phyloP scores from a whole-genome alignment of 1,284 basidiomycete species.

The Austroboletus novae-zelandiae region DNA sequence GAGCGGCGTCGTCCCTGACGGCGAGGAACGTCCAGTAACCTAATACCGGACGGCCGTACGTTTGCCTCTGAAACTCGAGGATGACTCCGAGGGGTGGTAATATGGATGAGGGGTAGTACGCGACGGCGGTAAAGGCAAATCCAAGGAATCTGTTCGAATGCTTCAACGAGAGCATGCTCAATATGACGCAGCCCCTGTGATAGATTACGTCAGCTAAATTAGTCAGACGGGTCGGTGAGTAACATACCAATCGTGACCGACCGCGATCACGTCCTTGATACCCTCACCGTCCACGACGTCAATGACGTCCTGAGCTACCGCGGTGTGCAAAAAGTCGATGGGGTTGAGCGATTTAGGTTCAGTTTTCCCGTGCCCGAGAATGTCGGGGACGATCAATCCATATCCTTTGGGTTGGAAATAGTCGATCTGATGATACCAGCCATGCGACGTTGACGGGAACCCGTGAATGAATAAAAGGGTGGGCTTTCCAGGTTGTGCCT shows the following conservation, averaged over 20 bases:
- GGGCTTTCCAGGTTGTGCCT: conserved; percentile 28
- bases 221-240: background rate
- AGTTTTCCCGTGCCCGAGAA: conserved; percentile 48
- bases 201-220: background rate
- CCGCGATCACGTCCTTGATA: conserved; percentile 33
- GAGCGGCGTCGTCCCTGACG: conserved; percentile 24
- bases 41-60: conserved; percentile 31
- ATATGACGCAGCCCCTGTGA: conserved; percentile 32
- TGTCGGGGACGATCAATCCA: conserved; percentile 48
- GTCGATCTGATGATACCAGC: conserved; percentile 44
- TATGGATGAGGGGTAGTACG: conserved; percentile 30
- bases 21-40: conserved; percentile 43
- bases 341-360: conserved; percentile 42
- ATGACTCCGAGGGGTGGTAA: conserved; percentile 28
- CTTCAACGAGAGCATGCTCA: conserved; percentile 33
- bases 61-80: conserved; percentile 23
- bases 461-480: conserved; percentile 47
- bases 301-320: conserved; percentile 38
- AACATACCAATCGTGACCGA: conserved; percentile 46
- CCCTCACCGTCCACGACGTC: conserved; percentile 44
- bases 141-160: conserved; percentile 34
- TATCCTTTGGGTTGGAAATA: conserved; percentile 45
- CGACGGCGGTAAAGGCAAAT: conserved; percentile 30
- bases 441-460: conserved; percentile 43
- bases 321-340: conserved; percentile 38